Evolutionary conservation across 345 rosid genomes (phyloP).

Genomic region (Angophora floribunda): DNA sequence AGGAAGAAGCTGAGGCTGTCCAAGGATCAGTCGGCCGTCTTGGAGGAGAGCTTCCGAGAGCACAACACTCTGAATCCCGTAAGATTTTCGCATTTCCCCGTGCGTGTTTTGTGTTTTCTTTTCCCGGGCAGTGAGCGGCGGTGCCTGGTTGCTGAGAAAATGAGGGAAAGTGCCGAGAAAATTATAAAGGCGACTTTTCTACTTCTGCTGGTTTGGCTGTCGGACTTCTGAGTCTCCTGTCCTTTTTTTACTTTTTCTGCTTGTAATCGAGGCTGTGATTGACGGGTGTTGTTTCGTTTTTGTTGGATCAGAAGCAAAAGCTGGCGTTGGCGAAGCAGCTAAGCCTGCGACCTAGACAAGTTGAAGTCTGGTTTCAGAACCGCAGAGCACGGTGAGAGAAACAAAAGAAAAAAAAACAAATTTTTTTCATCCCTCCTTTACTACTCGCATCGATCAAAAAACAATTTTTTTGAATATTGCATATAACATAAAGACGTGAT

Average conservation of each 20-base stretch:
- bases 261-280: neutral
- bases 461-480: neutral
- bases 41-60: slow-evolving; percentile 91
- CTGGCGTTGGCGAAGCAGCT: slow-evolving; percentile 80
- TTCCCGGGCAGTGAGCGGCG: neutral
- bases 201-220: neutral
- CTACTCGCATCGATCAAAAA: neutral
- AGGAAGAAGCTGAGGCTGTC: slow-evolving; percentile 92
- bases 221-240: neutral
- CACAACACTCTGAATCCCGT: slow-evolving; percentile 97
- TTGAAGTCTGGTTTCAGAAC: slow-evolving; percentile 99
- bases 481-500: neutral
- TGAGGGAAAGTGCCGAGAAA: neutral
- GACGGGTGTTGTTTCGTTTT: neutral
- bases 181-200: neutral
- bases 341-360: slow-evolving; percentile 80
- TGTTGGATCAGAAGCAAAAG: slow-evolving; percentile 71
- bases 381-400: slow-evolving; percentile 83
- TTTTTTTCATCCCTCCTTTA: neutral
- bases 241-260: neutral
- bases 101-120: neutral
- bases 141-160: neutral
- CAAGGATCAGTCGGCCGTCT: slow-evolving; percentile 89
- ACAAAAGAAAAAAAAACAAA: neutral
- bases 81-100: neutral